A percentile compares a stretch with the other conserved stretches of the same genome.
Evolutionary conservation across 2,329 filamentous ascomycete genomes (phyloP).

Genomic region (Fusarium liriodendri): DNA sequence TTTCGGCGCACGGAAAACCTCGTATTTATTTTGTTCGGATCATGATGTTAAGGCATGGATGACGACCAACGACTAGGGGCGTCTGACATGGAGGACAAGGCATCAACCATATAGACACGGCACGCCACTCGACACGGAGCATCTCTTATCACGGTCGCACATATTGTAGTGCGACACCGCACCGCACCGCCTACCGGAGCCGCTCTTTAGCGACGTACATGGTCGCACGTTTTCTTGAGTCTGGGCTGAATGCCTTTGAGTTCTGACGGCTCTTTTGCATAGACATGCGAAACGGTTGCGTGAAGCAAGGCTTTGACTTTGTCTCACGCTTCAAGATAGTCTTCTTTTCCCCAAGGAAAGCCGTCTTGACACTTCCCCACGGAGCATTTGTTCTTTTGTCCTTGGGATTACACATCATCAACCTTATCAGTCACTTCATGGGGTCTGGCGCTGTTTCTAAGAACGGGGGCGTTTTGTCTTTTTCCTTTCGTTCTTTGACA

Average conservation of each 20-base stretch:
- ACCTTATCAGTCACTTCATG: constrained; percentile 35
- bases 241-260: constrained; percentile 19
- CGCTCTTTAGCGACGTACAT: constrained; percentile 21
- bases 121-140: constrained; percentile 39
- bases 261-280: constrained; percentile 22
- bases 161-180: constrained; percentile 22
- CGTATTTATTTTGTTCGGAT: constrained; percentile 41
- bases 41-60: constrained; percentile 37
- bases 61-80: constrained; percentile 41
- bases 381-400: constrained; percentile 27
- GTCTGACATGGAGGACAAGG: constrained; percentile 35
- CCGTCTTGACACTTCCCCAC: constrained; percentile 14
- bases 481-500: constrained; percentile 24
- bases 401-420: constrained; percentile 29
- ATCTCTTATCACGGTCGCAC: constrained; percentile 30
- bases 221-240: constrained; percentile 35
- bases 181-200: constrained; percentile 26
- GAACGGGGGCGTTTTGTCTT: constrained; percentile 37
- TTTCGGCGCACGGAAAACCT: constrained; percentile 46
- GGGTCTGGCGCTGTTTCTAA: constrained; percentile 45
- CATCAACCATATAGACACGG: constrained; percentile 49
- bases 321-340: not conserved
- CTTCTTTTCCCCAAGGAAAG: constrained; percentile 1
- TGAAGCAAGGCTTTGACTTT: not conserved
- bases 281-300: constrained; percentile 8